Percentiles rank a stretch among this genome's conserved stretches.
phyloP scores from a whole-genome alignment of 169 alveolate genomes.

The Plasmodium ovale region DNA sequence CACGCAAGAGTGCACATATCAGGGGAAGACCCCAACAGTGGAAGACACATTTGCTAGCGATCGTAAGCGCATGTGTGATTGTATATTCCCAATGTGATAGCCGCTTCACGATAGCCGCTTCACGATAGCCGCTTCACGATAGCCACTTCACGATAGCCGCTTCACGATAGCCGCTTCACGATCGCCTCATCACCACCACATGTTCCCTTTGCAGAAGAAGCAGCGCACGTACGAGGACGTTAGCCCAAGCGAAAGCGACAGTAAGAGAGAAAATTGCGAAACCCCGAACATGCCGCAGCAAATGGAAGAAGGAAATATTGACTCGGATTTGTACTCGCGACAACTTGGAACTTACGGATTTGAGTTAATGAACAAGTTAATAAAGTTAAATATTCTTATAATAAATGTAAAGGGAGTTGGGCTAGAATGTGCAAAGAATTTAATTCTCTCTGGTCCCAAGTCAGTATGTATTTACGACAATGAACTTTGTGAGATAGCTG shows the following conservation, averaged over 20 bases:
- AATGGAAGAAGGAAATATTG: slow-evolving; percentile 81
- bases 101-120: no score
- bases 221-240: slow-evolving; percentile 42
- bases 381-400: slow-evolving; percentile 93
- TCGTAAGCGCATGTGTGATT: no score
- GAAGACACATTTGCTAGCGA: no score
- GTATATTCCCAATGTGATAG: no score
- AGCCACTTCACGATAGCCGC: no score
- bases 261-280: slow-evolving; percentile 16
- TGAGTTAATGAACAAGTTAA: slow-evolving; percentile 97
- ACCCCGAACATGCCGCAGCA: not conserved
- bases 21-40: no score
- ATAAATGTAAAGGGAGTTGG: slow-evolving; percentile 96
- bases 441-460: slow-evolving; percentile 96
- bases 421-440: slow-evolving; percentile 94
- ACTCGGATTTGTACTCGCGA: slow-evolving; percentile 97
- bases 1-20: no score
- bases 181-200: no score
- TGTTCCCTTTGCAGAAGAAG: slow-evolving; percentile 2
- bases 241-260: slow-evolving; percentile 24
- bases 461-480: slow-evolving; percentile 94
- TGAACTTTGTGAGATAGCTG: slow-evolving; percentile 87
- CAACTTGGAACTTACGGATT: slow-evolving; percentile 99
- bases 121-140: no score
- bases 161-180: no score